These are phyloP conservation scores for Elongisporangium anandrum DNA, from an alignment of 352 stramenopile species.

Conservation along the genomic window DNA sequence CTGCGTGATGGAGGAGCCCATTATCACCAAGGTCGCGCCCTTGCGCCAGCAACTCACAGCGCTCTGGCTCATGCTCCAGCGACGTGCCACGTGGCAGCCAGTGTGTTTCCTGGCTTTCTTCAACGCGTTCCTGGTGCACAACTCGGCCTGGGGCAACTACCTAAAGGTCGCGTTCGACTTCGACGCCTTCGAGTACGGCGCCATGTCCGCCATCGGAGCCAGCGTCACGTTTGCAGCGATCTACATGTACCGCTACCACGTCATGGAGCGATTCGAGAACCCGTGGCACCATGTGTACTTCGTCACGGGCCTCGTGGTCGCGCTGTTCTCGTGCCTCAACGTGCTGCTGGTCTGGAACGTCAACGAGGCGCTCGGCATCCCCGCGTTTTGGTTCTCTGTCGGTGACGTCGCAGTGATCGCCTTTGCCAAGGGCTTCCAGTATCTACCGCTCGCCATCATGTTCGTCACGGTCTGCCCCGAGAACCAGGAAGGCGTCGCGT, in stretches of 20 bases:
- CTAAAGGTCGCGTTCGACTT: conserved; percentile 68
- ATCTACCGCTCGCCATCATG: conserved; percentile 72
- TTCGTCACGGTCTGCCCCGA: conserved; percentile 72
- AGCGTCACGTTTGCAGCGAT: conserved; percentile 64
- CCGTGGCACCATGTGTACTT: conserved; percentile 70
- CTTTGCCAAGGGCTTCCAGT: conserved; percentile 75
- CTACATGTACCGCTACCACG: conserved; percentile 42
- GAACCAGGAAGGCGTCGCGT: conserved; percentile 70
- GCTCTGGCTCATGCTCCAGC: conserved; percentile 63
- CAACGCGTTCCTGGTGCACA: conserved; percentile 63
- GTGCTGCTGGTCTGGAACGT: conserved; percentile 59
- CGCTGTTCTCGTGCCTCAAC: conserved; percentile 67
- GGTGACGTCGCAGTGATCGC: conserved; percentile 61
- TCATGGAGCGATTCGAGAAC: conserved; percentile 31
- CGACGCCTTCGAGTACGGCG: conserved; percentile 73
- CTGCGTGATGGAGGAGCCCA: conserved; percentile 51
- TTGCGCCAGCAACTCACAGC: conserved; percentile 28
- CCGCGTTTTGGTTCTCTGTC: conserved; percentile 75
- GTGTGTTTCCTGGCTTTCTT: conserved; percentile 64
- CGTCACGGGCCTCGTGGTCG: conserved; percentile 48
- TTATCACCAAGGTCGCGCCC: conserved; percentile 15
- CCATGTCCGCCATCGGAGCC: conserved; percentile 58
- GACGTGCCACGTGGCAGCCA: conserved; percentile 69
- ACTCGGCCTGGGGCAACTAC: conserved; percentile 80
- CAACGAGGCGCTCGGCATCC: conserved; percentile 55